phyloP scores from a whole-genome alignment of 1,284 basidiomycete species.

The Ceratobasidium sp. region DNA sequence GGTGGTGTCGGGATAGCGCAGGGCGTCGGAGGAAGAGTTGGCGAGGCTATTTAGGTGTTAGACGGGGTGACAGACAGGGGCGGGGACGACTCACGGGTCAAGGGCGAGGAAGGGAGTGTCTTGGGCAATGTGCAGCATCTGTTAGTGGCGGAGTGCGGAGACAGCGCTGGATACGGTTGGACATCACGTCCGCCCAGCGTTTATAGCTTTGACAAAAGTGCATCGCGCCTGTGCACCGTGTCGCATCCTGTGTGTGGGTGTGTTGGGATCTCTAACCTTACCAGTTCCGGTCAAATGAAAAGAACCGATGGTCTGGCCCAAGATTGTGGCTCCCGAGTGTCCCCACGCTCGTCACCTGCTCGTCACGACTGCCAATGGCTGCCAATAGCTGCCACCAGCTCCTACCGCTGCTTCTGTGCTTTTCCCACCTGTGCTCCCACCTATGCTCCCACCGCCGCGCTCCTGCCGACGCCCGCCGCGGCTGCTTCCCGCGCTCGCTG shows the following conservation, averaged over 20 bases:
- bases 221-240: too few species aligned
- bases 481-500: background rate
- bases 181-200: conserved; percentile 21
- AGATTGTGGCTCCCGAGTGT: background rate
- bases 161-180: background rate
- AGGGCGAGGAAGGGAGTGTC: conserved; percentile 10
- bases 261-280: conserved; percentile 3
- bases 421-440: conserved; percentile 1
- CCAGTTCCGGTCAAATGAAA: conserved; percentile 44
- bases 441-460: background rate
- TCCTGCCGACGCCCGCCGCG: conserved; percentile 5
- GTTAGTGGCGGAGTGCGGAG: background rate
- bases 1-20: background rate
- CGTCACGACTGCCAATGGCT: conserved; percentile 26
- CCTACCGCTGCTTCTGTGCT: conserved; percentile 13
- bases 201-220: conserved; percentile 29
- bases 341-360: conserved; percentile 43
- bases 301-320: background rate
- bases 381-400: too few species aligned
- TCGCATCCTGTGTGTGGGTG: conserved; percentile 19
- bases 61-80: conserved; percentile 4
- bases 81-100: conserved; percentile 9
- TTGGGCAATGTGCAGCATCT: conserved; percentile 8
- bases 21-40: background rate
- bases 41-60: background rate